phyloP scores from a whole-genome alignment of 73 alveolate genomes.

The Paramecium tetraurelia region DNA sequence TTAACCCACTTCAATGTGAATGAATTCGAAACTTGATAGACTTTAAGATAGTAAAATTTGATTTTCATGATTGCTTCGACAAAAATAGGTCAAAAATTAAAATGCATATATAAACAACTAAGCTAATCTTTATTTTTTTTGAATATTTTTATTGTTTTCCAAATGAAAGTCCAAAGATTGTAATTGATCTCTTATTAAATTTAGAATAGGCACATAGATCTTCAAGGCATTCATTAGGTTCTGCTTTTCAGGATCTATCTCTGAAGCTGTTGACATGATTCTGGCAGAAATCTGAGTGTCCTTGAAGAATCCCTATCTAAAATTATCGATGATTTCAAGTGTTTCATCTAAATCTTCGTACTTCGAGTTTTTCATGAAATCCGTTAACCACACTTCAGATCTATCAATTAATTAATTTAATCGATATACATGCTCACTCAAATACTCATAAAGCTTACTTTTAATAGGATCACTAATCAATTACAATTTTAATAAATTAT shows the following conservation, averaged over 20 bases:
- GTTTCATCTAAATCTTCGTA: conserved; percentile 47
- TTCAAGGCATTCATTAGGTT: conserved; percentile 48
- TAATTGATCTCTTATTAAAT: conserved; percentile 47
- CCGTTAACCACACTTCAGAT: conserved; percentile 61
- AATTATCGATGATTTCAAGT: conserved; percentile 48
- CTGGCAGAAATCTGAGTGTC: background rate
- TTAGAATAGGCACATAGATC: conserved; percentile 28
- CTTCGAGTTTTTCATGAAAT: conserved; percentile 24
- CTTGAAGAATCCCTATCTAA: conserved; percentile 35
- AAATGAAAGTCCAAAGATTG: conserved; percentile 17
- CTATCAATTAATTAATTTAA: conserved; percentile 41
- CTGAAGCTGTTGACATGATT: background rate
- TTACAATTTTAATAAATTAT: conserved; percentile 41
- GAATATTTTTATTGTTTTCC: background rate
- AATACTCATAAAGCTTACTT: conserved; percentile 14
- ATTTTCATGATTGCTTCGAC: conserved; percentile 54
- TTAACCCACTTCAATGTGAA: conserved; percentile 63
- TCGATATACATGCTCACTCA: conserved; percentile 26
- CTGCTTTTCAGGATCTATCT: conserved; percentile 46
- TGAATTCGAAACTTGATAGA: conserved; percentile 16
- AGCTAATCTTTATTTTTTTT: conserved; percentile 50
- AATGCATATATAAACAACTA: conserved; percentile 40
- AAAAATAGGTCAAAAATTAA: conserved; percentile 47
- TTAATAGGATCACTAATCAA: conserved; percentile 32
- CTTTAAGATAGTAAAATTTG: conserved; percentile 19